Base-by-base conservation (phyloP, 495 filamentous ascomycete genomes). In the Astrothelium macrocarpum region DNA sequence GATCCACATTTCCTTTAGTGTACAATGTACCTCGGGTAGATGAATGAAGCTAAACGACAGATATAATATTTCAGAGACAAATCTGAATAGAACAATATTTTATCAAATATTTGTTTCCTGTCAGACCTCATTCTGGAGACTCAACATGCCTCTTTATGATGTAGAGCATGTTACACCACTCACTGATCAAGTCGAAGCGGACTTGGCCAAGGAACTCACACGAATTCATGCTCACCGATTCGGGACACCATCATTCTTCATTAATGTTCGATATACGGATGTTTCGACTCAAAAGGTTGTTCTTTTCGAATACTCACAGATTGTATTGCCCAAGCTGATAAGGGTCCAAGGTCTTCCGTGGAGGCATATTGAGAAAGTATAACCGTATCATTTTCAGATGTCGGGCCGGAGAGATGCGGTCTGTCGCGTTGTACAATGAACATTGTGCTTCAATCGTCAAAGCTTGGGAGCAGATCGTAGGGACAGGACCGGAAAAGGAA, bases 61-160 rank as follows among this genome's bases (percentile, higher is more conserved):
- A n/a, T n/a, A n/a, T n/a, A n/a, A n/a, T n/a, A n/a, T n/a, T n/a
- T n/a, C n/a, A n/a, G n/a, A n/a, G n/a, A n/a, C n/a, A n/a, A n/a
- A n/a, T n/a, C n/a, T n/a, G n/a, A n/a, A n/a, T n/a, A n/a, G n/a
- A n/a, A n/a, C n/a, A n/a, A n/a, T n/a, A n/a, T n/a, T 14, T 39
- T 5, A 39, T 14, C 7, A 18, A 18, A 18, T 10, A 3, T 11
- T 20, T 20, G 3, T 18, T n/a, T 10, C 20, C 25, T 29, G 29
- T 11, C 25, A 56, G 16, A 56, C 25, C 7, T 5, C 12, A 56
- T 3, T 16, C 49, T 12, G 20, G 5, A 28, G 7, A 28, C 20
- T 4, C 3, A 16, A 26, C 16, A 56, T 77, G 74, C 75, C 75
- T 34, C 64, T 74, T 7, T 77, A 76, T 63, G 72, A 76, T 62